Conservation (phyloP, 257 asterid genomes). For the Solanum boliviense region DNA sequence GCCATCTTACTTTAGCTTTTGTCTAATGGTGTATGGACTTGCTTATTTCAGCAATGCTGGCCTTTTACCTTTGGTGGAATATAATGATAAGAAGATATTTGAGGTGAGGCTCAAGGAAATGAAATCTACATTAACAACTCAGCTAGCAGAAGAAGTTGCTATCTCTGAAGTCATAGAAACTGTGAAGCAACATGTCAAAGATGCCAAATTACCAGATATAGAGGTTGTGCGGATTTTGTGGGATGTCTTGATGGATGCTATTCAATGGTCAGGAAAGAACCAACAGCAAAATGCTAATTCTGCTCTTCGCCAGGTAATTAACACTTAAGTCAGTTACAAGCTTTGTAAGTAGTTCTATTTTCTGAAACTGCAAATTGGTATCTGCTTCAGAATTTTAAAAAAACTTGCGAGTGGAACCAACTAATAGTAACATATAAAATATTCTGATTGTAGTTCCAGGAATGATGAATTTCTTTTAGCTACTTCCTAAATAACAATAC, state of each 20-base stretch:
- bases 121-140: conserved; percentile 74
- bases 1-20: background rate
- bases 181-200: conserved; percentile 84
- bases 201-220: conserved; percentile 78
- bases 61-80: conserved; percentile 62
- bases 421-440: background rate
- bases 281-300: conserved; percentile 93
- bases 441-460: background rate
- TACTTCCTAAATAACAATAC: background rate
- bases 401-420: background rate
- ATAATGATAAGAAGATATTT: conserved; percentile 71
- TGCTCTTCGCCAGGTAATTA: conserved; percentile 80
- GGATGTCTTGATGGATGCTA: conserved; percentile 98
- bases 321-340: background rate
- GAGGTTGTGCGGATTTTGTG: conserved; percentile 82
- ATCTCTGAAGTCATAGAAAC: conserved; percentile 85
- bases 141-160: conserved; percentile 73
- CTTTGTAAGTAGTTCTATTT: background rate
- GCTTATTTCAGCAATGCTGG: conserved; percentile 62
- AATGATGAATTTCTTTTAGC: background rate
- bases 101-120: conserved; percentile 83
- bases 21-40: background rate
- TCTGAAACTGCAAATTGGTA: background rate
- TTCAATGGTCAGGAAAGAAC: conserved; percentile 96
- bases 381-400: background rate